Evolutionary conservation across 306 rosid species (phyloP), one percentile per base, ranked within the genome.

Genomic region (Benincasa hispida): DNA sequence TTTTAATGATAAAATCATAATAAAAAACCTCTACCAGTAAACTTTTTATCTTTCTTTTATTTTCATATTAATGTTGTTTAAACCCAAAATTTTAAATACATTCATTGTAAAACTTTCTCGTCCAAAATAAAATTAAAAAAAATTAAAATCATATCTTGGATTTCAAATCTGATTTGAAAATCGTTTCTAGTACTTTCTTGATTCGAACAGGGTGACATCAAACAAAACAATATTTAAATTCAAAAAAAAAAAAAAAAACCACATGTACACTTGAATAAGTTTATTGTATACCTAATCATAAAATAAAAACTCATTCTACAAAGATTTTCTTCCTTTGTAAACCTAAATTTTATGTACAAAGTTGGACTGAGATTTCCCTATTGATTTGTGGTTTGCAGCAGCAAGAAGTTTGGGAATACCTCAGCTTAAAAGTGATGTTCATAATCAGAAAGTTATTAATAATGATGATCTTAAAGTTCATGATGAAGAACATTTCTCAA

Each of bases 391-490:
- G 48, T 60, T 50, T 77, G 30, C 22, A 41, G 92, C 92, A 86
- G 90, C 83, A 65, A 76, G 97, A 80, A 63, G 78, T 61, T 83
- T 87, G 82, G 82, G 87, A 77, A 90, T 77, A 24, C 72, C 67
- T 69, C 68, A 25, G 32, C 42, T 85, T 17, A 37, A 5, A 74
- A 47, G 57, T 4, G 62, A 60, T 12, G 42, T 9, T 47, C 34
- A 45, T 0, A 24, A 27, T 3, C 3, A 32, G 67, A 79, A 80
- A 83, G 76, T 39, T 28, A 45, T 45, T 45, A 50, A 50, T 2
- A 78, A 56, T 76, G 85, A 79, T 67, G 74, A 53, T 74, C 21
- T 58, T 76, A 42, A 22, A 14, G 39, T 55, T 58, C 54, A 58
- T 58, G 55, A 41, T 17, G 87, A 90, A 73, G 84, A 84, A 7